These are phyloP conservation scores for Lagerstroemia speciosa DNA, from an alignment of 345 rosid species.

Conservation along the genomic window DNA sequence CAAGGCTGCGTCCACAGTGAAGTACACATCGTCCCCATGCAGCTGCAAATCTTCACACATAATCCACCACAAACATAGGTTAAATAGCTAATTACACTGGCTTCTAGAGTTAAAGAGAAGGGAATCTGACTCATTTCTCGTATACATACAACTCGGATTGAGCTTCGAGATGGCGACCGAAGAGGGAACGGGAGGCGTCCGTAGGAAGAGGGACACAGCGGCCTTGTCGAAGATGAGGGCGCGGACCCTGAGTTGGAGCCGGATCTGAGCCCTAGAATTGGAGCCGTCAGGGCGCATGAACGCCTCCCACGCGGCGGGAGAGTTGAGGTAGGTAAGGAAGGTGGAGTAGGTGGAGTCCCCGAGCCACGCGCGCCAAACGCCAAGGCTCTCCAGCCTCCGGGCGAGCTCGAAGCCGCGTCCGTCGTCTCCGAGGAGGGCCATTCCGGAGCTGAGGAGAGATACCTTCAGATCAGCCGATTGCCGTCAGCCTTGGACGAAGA, in stretches of 20 bases:
- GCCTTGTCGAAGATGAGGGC: constrained; percentile 92
- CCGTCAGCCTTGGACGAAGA: too few species aligned
- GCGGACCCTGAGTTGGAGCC: constrained; percentile 79
- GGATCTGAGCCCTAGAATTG: constrained; percentile 72
- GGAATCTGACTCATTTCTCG: neutral
- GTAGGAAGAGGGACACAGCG: constrained; percentile 52
- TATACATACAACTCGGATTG: constrained; percentile 49
- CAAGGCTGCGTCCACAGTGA: constrained; percentile 44
- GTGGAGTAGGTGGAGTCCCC: constrained; percentile 56
- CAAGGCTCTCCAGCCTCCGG: constrained; percentile 51
- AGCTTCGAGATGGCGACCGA: constrained; percentile 54
- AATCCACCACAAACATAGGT: neutral
- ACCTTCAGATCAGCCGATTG: too few species aligned
- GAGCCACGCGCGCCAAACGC: constrained; percentile 84
- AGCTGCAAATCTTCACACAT: constrained; percentile 60
- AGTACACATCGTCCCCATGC: constrained; percentile 81
- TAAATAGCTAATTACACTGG: neutral
- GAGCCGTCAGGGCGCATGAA: constrained; percentile 69
- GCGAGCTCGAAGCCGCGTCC: constrained; percentile 84
- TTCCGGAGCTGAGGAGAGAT: constrained; percentile 10
- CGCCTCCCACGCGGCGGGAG: constrained; percentile 68
- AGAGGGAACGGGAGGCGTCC: constrained; percentile 23
- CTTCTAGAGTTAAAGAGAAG: neutral
- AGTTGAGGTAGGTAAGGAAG: constrained; percentile 48
- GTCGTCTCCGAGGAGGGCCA: constrained; percentile 90